Base-by-base conservation (phyloP, 805 yeast genomes). In the Hanseniaspora vineae region DNA sequence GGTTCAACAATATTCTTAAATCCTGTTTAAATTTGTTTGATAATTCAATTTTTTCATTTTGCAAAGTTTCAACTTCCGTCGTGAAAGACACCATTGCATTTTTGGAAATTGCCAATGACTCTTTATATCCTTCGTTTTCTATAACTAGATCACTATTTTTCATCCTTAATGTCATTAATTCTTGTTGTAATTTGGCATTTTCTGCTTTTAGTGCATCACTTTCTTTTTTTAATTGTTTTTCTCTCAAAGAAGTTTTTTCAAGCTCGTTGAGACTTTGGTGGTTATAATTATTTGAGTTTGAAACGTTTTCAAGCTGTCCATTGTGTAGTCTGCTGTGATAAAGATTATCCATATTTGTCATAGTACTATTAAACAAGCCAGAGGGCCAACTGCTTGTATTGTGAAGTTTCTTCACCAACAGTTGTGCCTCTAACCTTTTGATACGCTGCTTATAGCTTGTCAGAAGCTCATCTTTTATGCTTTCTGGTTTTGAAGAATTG, bases 351-450 rank as follows among this genome's bases (percentile, higher is more conserved):
- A 15, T 20, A 13, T 40, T 20, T 19, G n/a, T 13, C 6, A 6
- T 15, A 4, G 19, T 48, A 10, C 53, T 42, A 29, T 55, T 53
- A 37, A 59, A 51, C 29, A 76, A 73, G 64, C 71, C 55, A 50
- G 73, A 56, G 2, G 70, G 71, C 72, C 73, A 69, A 45, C 62
- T 65, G 32, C 70, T 70, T 37, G 78, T 67, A 46, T 77, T 75
- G 43, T 73, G 72, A 56, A 73, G 78, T 52, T 77, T 85, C 47
- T 78, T 82, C 52, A 84, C 86, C 58, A 87, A 92, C 14, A 88
- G 65, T 37, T 87, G 63, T 47, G 77, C 81, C 55, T 88, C 96
- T 46, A 90, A 70, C 54, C 83, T 83, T 51, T 76, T 77, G 39
- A 90, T 29, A 6, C 45, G 23, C 19, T 10, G 12, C 12, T 43